Base-by-base conservation (phyloP, 2,329 filamentous ascomycete genomes). In the Colletotrichum euphorbiae region DNA sequence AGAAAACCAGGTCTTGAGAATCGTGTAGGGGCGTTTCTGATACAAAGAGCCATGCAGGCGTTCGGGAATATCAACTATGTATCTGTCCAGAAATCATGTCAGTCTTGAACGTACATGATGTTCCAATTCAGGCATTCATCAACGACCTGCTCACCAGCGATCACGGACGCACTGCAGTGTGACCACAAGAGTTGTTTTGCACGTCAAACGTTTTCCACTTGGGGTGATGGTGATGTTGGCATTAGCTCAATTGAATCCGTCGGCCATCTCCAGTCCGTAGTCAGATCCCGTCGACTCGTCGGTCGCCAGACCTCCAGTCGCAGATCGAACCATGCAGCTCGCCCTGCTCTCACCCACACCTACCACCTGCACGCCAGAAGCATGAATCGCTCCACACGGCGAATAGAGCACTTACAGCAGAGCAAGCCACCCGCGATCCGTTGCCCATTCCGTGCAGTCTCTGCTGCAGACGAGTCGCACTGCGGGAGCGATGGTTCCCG, bases 251-350 rank as follows among this genome's bases (percentile, higher is more conserved):
- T 28, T 28, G 1, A 28, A 28, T 64, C 55, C 5, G 54, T 17
- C 55, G n/a, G 38, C n/a, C 21, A n/a, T 42, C 19, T 4, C 9
- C 33, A 36, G 19, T 40, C 57, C 13, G 13, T 42, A 46, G 56
- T 28, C 28, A 59, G 8, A 24, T 13, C 21, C 24, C 42, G 33
- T 31, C 24, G 24, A 50, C 24, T 56, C 31, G 28, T 52, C 31
- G 13, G 28, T 17, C 17, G 33, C 15, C 50, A 31, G 66, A 19
- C 38, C 6, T 59, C 61, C 54, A 50, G 40, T 60, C 15, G 66
- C 54, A 28, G 54, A 69, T 57, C 62, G 11, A 52, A 31, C 19
- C 50, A 46, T 62, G 52, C 66, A 57, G 62, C 62, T 51, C 67
- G 67, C 67, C 67, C 67, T 62, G 51, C 36, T 38, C n/a, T 38